Evolutionary conservation across 2,329 filamentous ascomycete genomes (phyloP).

Genomic region (Albophoma yamanashiensis): DNA sequence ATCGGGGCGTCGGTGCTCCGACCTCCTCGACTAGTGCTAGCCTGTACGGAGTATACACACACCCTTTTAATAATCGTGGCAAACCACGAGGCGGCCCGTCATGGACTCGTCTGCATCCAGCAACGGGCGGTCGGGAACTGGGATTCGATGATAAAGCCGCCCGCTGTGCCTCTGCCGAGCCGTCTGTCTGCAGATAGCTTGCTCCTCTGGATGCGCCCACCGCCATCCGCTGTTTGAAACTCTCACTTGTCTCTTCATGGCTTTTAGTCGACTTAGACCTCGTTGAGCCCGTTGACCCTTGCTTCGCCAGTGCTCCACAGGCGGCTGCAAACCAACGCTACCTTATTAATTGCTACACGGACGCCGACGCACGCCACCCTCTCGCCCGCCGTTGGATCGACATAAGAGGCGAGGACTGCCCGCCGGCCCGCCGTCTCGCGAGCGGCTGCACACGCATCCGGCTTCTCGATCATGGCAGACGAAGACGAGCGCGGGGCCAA

Average conservation of each 20-base stretch:
- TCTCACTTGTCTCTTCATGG: neutral
- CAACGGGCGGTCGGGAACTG: neutral
- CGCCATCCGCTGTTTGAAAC: neutral
- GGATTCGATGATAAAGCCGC: neutral
- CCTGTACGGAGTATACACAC: neutral
- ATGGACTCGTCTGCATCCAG: neutral
- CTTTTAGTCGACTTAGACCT: neutral
- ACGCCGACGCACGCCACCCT: neutral
- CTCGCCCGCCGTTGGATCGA: neutral
- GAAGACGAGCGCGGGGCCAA: conserved; percentile 12
- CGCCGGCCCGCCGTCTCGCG: neutral
- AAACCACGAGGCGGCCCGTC: neutral
- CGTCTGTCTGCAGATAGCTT: neutral
- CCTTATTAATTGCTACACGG: neutral
- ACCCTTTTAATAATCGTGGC: neutral
- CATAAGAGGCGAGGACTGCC: neutral
- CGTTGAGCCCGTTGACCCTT: neutral
- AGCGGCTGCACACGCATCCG: neutral
- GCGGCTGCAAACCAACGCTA: neutral
- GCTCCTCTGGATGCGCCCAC: neutral
- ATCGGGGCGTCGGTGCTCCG: neutral
- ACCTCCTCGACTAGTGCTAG: neutral
- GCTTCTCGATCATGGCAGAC: conserved; percentile 11
- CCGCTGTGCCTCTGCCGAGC: neutral
- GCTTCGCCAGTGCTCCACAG: neutral